Base-by-base conservation (phyloP, 2,329 filamentous ascomycete species). In the Colletotrichum melonis region DNA sequence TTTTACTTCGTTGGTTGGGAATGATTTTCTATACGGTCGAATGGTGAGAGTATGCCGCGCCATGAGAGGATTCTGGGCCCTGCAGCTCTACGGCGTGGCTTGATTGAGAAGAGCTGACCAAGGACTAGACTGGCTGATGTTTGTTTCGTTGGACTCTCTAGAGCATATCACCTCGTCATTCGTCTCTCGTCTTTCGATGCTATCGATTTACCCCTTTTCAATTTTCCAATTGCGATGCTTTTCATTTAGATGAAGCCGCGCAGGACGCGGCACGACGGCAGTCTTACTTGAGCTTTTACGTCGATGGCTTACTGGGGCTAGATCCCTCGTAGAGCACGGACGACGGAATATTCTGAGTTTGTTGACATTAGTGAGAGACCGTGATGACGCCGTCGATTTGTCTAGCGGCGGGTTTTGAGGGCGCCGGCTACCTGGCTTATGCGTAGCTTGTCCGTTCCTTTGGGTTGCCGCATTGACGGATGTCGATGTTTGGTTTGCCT, bases 41-140 rank as follows among this genome's bases (percentile, higher is more conserved):
- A 32, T 30, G 12, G 49, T 24, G 19, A 12, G 30, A 35, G 6
- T 8, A 8, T 5, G 3, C 11, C 14, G 52, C 19, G n/a, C 35
- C 54, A 49, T 12, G 16, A 60, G 65, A 63, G 55, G 38, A 22
- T 16, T 22, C 57, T 28, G 19, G 11, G 60, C 54, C 30, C 49
- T 63, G 68, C 55, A 59, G 49, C 30, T 35, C 46, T 58, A 42
- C 63, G 63, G 63, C 63, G 69, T 74, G 69, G 62, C 57, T 58
- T 72, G 38, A 26, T 7, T n/a, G n/a, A 57, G 28, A 35, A 38
- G 49, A 56, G 49, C 63, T 63, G 49, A 63, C 14, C 16, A 26
- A 8, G 19, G 7, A 49, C 19, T 49, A 56, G 30, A 19, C 46
- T n/a, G 30, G 22, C 38, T 30, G n/a, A 14, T 42, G 32, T 28